phyloP scores from a whole-genome alignment of 2,329 filamentous ascomycete species.

The Fusarium hostae region DNA sequence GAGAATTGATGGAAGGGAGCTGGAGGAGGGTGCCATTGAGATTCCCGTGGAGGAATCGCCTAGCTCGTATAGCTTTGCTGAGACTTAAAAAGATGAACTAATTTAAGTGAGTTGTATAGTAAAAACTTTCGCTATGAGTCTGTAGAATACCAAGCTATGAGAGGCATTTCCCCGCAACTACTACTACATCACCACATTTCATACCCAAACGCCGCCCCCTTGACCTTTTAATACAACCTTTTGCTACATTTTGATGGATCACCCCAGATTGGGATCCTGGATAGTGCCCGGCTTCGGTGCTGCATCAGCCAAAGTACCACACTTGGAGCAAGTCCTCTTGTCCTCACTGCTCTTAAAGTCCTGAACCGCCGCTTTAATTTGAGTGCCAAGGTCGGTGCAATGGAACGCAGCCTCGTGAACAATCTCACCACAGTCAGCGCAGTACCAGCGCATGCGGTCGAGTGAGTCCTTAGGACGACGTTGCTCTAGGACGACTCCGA shows the following conservation, averaged over 20 bases:
- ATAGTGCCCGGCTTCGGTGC: conserved; percentile 71
- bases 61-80: conserved; percentile 79
- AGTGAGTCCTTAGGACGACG: conserved; percentile 74
- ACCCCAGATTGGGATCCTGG: conserved; percentile 65
- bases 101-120: not conserved
- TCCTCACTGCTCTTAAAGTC: conserved; percentile 75
- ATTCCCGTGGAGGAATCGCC: conserved; percentile 84
- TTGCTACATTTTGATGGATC: not conserved
- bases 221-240: not conserved
- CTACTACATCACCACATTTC: conserved; percentile 1
- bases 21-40: conserved; percentile 86
- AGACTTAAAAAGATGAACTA: conserved; percentile 63
- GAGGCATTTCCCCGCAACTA: not conserved
- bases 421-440: conserved; percentile 72
- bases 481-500: conserved; percentile 95
- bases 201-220: conserved; percentile 3
- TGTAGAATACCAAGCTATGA: conserved; percentile 23
- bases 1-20: conserved; percentile 80
- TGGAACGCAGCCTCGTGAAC: conserved; percentile 91
- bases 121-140: not conserved
- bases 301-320: conserved; percentile 79
- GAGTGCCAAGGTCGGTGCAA: conserved; percentile 89
- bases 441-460: conserved; percentile 94
- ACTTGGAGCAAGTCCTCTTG: conserved; percentile 79
- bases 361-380: conserved; percentile 93